These are phyloP conservation scores for Ophiocordyceps polyrhachis-furcata DNA, from an alignment of 2,329 filamentous ascomycete species.

Conservation along the genomic window DNA sequence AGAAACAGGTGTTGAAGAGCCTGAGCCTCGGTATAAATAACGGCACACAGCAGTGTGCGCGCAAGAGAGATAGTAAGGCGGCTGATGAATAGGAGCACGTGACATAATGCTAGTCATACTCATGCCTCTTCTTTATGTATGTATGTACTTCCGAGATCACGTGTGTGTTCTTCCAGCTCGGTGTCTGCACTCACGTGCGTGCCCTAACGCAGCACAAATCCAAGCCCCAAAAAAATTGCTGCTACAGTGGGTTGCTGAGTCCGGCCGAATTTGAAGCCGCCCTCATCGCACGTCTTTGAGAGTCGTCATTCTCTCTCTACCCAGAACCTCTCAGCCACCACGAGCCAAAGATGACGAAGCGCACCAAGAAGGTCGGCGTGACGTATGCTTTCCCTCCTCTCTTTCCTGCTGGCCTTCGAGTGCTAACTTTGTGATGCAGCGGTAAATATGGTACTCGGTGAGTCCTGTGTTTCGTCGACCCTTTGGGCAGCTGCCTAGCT, in stretches of 20 bases:
- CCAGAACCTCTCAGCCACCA: slow-evolving; percentile 15
- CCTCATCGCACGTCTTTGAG: background rate
- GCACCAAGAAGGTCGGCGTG: slow-evolving; percentile 95
- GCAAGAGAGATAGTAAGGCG: too few relatives aligned
- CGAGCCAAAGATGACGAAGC: slow-evolving; percentile 67
- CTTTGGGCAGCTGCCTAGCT: background rate
- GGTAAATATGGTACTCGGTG: slow-evolving; percentile 95
- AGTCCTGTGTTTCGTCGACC: slow-evolving; percentile 15
- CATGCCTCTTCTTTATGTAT: too few relatives aligned
- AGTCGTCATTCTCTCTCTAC: slow-evolving; percentile 11
- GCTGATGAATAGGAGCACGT: too few relatives aligned
- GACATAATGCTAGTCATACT: too few relatives aligned
- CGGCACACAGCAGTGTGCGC: too few relatives aligned
- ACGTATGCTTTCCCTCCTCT: slow-evolving; percentile 29
- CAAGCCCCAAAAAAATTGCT: background rate
- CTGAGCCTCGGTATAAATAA: too few relatives aligned
- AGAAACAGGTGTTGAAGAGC: too few relatives aligned
- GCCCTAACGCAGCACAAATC: background rate
- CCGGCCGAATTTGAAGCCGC: background rate
- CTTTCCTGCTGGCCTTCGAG: slow-evolving; percentile 1
- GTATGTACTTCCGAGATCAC: too few relatives aligned
- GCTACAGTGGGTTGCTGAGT: background rate
- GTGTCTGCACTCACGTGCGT: background rate
- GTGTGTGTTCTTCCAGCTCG: too few relatives aligned
- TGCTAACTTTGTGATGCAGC: slow-evolving; percentile 16